These are phyloP conservation scores for Urtica urens DNA, from an alignment of 306 rosid species.

Conservation along the genomic window DNA sequence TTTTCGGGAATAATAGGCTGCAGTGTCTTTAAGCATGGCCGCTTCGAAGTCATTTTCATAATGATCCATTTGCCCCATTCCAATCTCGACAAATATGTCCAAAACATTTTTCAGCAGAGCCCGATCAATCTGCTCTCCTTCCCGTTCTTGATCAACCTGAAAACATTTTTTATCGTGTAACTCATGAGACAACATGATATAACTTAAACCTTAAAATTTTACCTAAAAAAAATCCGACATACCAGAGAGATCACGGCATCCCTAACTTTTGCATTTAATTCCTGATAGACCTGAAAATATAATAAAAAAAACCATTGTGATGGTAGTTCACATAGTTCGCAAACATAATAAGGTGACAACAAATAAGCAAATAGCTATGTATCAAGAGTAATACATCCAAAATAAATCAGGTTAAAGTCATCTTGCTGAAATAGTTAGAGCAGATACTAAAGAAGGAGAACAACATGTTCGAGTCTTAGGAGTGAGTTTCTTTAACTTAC, in stretches of 20 bases:
- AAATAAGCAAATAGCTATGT: too few relatives aligned
- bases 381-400: too few relatives aligned
- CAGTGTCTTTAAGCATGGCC: conserved; percentile 36
- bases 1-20: conserved; percentile 36
- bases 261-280: conserved; percentile 46
- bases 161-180: neutral
- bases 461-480: neutral
- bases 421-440: too few relatives aligned
- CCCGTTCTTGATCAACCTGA: conserved; percentile 49
- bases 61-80: conserved; percentile 33
- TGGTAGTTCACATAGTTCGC: too few relatives aligned
- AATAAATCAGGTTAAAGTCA: too few relatives aligned
- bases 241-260: conserved; percentile 64
- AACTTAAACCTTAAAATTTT: neutral
- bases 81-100: conserved; percentile 52
- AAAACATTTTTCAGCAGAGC: conserved; percentile 43
- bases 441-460: neutral
- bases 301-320: neutral
- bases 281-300: conserved; percentile 44
- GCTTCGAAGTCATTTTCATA: conserved; percentile 44
- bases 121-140: conserved; percentile 53
- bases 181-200: neutral
- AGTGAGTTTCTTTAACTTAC: conserved; percentile 30
- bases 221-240: conserved; percentile 7
- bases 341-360: too few relatives aligned